Percentiles rank a stretch among this genome's conserved stretches.
phyloP scores from a whole-genome alignment of 1,139 yeast species.

The Lipomyces yarrowii region DNA sequence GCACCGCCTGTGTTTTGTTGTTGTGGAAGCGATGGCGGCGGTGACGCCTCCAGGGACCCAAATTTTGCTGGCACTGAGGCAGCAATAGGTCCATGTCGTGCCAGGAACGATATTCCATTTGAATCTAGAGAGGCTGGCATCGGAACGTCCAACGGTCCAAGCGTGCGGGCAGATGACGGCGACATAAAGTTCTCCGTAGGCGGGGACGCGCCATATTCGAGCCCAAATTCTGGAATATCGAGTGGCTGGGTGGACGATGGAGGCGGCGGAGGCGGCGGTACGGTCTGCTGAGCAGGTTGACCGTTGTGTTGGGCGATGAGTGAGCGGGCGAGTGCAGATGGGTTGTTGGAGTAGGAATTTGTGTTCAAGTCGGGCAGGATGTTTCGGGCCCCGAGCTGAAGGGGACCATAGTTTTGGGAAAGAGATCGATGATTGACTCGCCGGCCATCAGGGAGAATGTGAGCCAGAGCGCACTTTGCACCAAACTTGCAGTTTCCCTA shows the following conservation, averaged over 20 bases:
- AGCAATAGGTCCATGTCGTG: slow-evolving; percentile 35
- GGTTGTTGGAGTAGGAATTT: slow-evolving; percentile 19
- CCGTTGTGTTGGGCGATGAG: slow-evolving; percentile 16
- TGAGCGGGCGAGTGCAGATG: slow-evolving; percentile 28
- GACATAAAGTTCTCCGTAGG: slow-evolving; percentile 32
- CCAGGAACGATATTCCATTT: slow-evolving; percentile 33
- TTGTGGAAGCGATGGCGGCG: slow-evolving; percentile 12
- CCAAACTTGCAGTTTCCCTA: slow-evolving; percentile 92
- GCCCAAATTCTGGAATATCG: slow-evolving; percentile 2
- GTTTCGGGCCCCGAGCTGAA: slow-evolving; percentile 34
- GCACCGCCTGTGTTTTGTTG: slow-evolving; percentile 9
- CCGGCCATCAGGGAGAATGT: slow-evolving; percentile 86
- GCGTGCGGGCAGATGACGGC: slow-evolving; percentile 32
- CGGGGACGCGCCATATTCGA: slow-evolving; percentile 25
- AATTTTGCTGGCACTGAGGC: slow-evolving; percentile 35
- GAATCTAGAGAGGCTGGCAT: slow-evolving; percentile 35
- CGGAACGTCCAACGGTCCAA: slow-evolving; percentile 33
- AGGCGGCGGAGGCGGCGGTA: neutral
- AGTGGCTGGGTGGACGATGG: slow-evolving; percentile 4
- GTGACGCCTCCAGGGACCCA: slow-evolving; percentile 25
- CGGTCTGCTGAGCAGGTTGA: slow-evolving; percentile 7
- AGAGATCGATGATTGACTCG: slow-evolving; percentile 59
- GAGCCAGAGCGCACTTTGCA: slow-evolving; percentile 88
- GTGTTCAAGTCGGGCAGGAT: slow-evolving; percentile 22
- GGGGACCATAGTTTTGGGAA: slow-evolving; percentile 31